A percentile compares a stretch with the other conserved stretches of the same genome.
Conservation (phyloP, 140 eudicot species). For the Cichorium intybus region DNA sequence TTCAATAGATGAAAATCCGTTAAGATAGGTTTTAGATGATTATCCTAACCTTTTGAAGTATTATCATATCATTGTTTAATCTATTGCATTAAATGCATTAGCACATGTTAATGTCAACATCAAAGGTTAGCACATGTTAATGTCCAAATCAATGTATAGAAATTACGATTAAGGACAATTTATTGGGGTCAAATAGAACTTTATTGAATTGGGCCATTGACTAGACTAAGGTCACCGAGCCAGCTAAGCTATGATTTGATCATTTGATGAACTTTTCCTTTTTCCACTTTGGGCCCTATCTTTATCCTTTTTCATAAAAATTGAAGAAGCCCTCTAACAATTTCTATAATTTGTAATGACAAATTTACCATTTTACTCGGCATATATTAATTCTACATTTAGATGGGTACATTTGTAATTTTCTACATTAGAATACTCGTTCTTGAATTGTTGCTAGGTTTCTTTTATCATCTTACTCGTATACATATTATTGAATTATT, state of each 20-base stretch:
- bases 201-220: not conserved
- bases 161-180: not conserved
- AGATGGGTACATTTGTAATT: not conserved
- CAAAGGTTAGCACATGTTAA: not conserved
- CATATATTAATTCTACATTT: not conserved
- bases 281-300: not conserved
- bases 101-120: conserved; percentile 6
- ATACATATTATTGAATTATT: too few species aligned
- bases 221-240: not conserved
- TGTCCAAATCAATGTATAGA: not conserved
- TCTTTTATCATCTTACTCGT: too few species aligned
- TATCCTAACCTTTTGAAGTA: not conserved
- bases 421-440: not conserved
- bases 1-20: not conserved
- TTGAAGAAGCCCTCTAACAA: not conserved
- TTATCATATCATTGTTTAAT: not conserved
- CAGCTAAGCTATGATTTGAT: not conserved
- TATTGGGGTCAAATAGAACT: not conserved
- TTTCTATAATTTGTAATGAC: not conserved
- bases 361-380: not conserved
- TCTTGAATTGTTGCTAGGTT: too few species aligned
- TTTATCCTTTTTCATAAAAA: not conserved
- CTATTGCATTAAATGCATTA: not conserved
- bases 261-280: not conserved
- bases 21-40: too few species aligned